These are phyloP conservation scores for Nakazawaea laoshanensis DNA, from an alignment of 805 yeast species.

Conservation along the genomic window DNA sequence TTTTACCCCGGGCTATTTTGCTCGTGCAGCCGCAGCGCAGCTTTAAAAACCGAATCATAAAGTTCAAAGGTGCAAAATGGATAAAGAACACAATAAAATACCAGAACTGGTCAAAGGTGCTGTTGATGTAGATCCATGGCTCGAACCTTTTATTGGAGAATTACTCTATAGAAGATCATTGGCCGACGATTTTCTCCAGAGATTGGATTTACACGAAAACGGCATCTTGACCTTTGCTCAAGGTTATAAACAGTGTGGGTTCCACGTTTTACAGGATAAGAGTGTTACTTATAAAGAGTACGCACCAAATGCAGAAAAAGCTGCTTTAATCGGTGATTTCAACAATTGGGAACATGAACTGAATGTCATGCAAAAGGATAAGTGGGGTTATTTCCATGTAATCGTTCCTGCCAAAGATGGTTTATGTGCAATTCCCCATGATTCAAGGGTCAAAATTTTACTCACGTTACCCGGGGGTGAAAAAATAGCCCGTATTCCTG, in stretches of 20 bases:
- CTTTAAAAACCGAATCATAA: too few relatives aligned
- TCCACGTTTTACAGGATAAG: constrained; percentile 53
- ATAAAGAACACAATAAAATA: too few relatives aligned
- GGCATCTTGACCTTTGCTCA: constrained; percentile 65
- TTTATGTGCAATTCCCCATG: constrained; percentile 66
- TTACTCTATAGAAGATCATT: constrained; percentile 58
- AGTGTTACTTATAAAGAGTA: constrained; percentile 68
- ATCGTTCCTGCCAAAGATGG: constrained; percentile 42
- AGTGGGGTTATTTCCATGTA: constrained; percentile 64
- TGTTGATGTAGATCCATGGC: constrained; percentile 77
- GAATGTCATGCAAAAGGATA: constrained; percentile 51
- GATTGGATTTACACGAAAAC: constrained; percentile 50
- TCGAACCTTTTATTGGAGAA: constrained; percentile 67
- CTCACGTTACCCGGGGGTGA: constrained; percentile 62
- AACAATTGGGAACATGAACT: constrained; percentile 65
- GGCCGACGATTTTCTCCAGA: constrained; percentile 55
- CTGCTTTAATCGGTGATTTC: constrained; percentile 86
- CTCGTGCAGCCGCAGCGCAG: too few relatives aligned
- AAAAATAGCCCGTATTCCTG: constrained; percentile 72
- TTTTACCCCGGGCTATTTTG: too few relatives aligned
- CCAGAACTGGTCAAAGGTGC: constrained; percentile 41
- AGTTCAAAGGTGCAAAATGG: too few relatives aligned
- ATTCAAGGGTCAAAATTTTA: constrained; percentile 66
- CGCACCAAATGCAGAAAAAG: constrained; percentile 79
- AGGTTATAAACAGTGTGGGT: constrained; percentile 69